Conservation (phyloP, 768 basidiomycete genomes). For the Auriscalpium vulgare region DNA sequence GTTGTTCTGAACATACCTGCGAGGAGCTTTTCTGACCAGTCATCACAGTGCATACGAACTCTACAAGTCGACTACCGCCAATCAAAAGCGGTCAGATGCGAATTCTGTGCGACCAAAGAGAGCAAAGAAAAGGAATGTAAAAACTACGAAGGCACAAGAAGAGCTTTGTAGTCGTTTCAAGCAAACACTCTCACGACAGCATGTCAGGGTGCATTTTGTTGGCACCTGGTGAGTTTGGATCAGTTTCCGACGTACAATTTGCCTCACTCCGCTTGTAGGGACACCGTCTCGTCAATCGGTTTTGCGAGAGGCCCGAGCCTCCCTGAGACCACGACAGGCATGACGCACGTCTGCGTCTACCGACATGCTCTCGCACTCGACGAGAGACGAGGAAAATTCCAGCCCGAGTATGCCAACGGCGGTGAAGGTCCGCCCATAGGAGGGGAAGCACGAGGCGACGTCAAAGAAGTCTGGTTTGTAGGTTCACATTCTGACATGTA, state of each 20-base stretch:
- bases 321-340: slow-evolving; percentile 24
- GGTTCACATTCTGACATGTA: not conserved
- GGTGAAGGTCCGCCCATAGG: not conserved
- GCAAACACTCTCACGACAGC: too few relatives aligned
- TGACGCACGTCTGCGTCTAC: slow-evolving; percentile 27
- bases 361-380: slow-evolving; percentile 41
- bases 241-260: not conserved
- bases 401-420: slow-evolving; percentile 34
- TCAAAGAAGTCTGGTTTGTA: not conserved
- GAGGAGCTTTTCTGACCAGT: not conserved
- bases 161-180: too few relatives aligned
- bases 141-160: too few relatives aligned
- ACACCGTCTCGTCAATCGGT: slow-evolving; percentile 39
- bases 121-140: too few relatives aligned
- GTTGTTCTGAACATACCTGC: not conserved
- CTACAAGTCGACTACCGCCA: not conserved
- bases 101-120: too few relatives aligned
- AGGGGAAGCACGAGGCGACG: not conserved
- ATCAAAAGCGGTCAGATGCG: too few relatives aligned
- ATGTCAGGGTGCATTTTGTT: slow-evolving; percentile 32
- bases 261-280: slow-evolving; percentile 21
- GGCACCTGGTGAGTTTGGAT: slow-evolving; percentile 30
- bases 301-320: slow-evolving; percentile 23
- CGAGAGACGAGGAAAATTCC: slow-evolving; percentile 38
- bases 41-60: slow-evolving; percentile 30